These are phyloP conservation scores for Trichoderma virens DNA, from an alignment of 495 filamentous ascomycete species.

Conservation along the genomic window DNA sequence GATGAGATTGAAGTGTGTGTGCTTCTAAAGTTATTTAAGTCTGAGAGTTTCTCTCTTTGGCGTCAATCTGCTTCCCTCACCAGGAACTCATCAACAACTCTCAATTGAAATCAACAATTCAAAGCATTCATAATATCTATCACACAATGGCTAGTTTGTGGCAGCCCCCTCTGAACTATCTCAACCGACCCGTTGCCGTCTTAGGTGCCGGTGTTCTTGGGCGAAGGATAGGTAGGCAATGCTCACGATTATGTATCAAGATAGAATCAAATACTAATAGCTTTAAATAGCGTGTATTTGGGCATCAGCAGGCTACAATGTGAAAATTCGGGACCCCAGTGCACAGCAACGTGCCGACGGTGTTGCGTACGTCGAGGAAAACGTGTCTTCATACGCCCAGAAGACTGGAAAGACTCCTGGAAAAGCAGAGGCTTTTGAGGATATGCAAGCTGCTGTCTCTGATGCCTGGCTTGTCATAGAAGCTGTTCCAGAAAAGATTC, in stretches of 20 bases:
- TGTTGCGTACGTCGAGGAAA: conserved; percentile 31
- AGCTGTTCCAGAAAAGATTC: conserved; percentile 47
- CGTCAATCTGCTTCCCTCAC: no score
- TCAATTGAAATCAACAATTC: no score
- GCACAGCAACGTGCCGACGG: conserved; percentile 26
- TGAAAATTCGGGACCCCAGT: conserved; percentile 35
- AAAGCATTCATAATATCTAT: neutral
- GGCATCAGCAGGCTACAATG: conserved; percentile 27
- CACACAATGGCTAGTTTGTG: conserved; percentile 14
- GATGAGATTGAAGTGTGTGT: no score
- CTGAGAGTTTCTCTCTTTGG: no score
- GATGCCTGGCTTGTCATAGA: conserved; percentile 46
- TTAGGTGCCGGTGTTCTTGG: conserved; percentile 43
- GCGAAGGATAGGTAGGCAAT: conserved; percentile 31
- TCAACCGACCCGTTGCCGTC: conserved; percentile 33
- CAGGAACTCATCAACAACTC: no score
- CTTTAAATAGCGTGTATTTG: conserved; percentile 15
- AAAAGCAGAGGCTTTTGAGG: conserved; percentile 13
- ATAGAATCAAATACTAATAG: neutral
- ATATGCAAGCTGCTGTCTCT: neutral
- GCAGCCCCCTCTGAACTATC: conserved; percentile 28
- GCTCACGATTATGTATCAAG: neutral
- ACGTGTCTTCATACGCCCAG: neutral
- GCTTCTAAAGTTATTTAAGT: no score
- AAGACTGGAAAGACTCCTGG: neutral